Conservation (phyloP, 2,329 filamentous ascomycete species). For the Cladosporium colombiae region DNA sequence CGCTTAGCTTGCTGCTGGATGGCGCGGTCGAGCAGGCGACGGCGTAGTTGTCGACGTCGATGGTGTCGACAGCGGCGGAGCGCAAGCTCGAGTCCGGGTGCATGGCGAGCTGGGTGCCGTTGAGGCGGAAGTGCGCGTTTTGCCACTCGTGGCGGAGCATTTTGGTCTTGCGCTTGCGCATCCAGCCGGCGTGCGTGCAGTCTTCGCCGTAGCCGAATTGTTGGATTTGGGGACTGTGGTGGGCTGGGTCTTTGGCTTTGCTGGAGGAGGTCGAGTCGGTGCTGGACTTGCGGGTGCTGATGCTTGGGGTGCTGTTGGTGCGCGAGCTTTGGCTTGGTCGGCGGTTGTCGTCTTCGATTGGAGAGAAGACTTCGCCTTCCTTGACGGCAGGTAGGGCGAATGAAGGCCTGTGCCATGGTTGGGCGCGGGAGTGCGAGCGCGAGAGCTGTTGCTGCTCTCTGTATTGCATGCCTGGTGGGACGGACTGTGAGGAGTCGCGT, state of each 20-base stretch:
- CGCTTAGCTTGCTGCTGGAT: slow-evolving; percentile 76
- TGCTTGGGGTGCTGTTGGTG: slow-evolving; percentile 45
- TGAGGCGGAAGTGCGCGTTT: slow-evolving; percentile 85
- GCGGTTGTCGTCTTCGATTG: slow-evolving; percentile 20
- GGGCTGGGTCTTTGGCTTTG: slow-evolving; percentile 32
- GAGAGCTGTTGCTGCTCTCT: slow-evolving; percentile 47
- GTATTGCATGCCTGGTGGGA: slow-evolving; percentile 91
- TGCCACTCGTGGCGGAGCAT: slow-evolving; percentile 93
- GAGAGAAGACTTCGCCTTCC: slow-evolving; percentile 50
- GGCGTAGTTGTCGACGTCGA: slow-evolving; percentile 86
- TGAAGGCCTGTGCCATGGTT: slow-evolving; percentile 61
- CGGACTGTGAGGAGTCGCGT: slow-evolving; percentile 82
- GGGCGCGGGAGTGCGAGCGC: slow-evolving; percentile 42
- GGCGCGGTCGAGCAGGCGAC: slow-evolving; percentile 79
- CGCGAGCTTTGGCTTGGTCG: slow-evolving; percentile 15
- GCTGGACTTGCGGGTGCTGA: slow-evolving; percentile 26
- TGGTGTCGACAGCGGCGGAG: slow-evolving; percentile 72
- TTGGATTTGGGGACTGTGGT: slow-evolving; percentile 34
- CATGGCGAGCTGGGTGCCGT: slow-evolving; percentile 63
- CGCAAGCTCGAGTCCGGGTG: slow-evolving; percentile 56
- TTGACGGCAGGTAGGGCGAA: slow-evolving; percentile 70
- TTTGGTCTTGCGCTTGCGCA: slow-evolving; percentile 82
- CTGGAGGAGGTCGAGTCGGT: slow-evolving; percentile 27
- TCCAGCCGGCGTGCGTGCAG: slow-evolving; percentile 71
- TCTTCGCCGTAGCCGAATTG: slow-evolving; percentile 38